Conservation (phyloP, 768 basidiomycete genomes). For the Calocera cornea region DNA sequence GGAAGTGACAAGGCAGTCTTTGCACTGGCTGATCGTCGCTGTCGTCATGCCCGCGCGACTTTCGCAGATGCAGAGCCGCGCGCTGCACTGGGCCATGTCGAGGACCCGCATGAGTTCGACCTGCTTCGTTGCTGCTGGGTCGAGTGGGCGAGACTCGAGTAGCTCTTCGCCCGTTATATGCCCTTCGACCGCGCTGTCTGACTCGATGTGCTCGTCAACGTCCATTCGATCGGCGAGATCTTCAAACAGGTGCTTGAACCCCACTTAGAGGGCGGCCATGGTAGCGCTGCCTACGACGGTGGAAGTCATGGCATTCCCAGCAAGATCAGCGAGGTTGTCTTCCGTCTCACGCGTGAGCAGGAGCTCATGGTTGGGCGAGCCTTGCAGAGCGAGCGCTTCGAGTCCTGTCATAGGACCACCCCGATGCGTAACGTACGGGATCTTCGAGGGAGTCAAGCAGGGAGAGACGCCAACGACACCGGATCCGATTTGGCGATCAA, state of each 20-base stretch:
- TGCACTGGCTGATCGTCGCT: conserved; percentile 66
- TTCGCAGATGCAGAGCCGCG: conserved; percentile 77
- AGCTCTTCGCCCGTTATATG: conserved; percentile 61
- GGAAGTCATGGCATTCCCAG: conserved; percentile 95
- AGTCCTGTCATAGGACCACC: conserved; percentile 91
- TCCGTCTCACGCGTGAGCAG: conserved; percentile 88
- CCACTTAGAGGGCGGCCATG: conserved; percentile 61
- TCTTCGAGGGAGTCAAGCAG: conserved; percentile 92
- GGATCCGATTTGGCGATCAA: conserved; percentile 77
- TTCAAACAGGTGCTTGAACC: conserved; percentile 50
- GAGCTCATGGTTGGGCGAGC: conserved; percentile 81
- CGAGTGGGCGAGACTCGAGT: conserved; percentile 47
- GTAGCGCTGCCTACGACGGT: conserved; percentile 90
- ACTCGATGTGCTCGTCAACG: conserved; percentile 19
- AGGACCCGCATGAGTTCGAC: conserved; percentile 42
- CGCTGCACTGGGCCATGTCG: conserved; percentile 48
- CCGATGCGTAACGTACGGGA: conserved; percentile 88
- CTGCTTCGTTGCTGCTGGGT: conserved; percentile 44
- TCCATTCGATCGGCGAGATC: conserved; percentile 57
- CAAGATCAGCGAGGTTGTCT: conserved; percentile 85
- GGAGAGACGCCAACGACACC: conserved; percentile 73
- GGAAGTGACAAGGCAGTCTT: conserved; percentile 62
- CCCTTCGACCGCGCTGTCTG: conserved; percentile 28
- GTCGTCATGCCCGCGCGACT: conserved; percentile 67
- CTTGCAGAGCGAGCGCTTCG: conserved; percentile 87